phyloP scores from a whole-genome alignment of 2,329 filamentous ascomycete species.

The Stagonosporopsis cucurbitacearum region DNA sequence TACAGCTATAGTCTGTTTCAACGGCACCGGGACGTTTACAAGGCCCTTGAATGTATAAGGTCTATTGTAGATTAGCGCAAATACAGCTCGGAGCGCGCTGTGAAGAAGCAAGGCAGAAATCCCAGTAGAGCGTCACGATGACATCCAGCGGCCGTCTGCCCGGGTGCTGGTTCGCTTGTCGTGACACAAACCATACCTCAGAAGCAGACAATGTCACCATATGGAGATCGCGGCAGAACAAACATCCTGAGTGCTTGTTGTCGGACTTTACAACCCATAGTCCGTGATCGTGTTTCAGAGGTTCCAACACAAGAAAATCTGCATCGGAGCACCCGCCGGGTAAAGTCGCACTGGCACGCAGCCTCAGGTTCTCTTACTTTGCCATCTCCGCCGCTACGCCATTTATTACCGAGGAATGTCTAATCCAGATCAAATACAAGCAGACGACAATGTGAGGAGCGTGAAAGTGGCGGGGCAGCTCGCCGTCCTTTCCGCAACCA shows the following conservation, averaged over 20 bases:
- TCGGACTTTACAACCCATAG: background rate
- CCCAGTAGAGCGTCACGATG: background rate
- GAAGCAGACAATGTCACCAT: background rate
- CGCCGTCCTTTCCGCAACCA: slow-evolving; percentile 1
- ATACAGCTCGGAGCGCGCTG: slow-evolving; percentile 5
- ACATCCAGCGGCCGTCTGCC: background rate
- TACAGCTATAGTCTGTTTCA: slow-evolving; percentile 33
- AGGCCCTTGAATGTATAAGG: background rate
- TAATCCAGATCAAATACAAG: background rate
- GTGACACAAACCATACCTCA: background rate
- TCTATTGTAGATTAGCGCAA: slow-evolving; percentile 11
- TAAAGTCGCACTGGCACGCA: background rate
- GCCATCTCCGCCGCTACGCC: background rate
- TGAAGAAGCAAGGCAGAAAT: slow-evolving; percentile 1
- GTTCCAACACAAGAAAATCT: background rate
- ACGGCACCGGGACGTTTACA: slow-evolving; percentile 23
- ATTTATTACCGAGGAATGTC: background rate
- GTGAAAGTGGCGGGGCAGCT: slow-evolving; percentile 2
- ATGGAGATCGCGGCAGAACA: background rate
- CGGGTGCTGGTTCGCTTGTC: slow-evolving; percentile 3
- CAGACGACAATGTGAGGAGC: background rate
- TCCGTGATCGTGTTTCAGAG: slow-evolving; percentile 2
- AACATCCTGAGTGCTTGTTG: slow-evolving; percentile 3
- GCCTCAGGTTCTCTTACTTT: background rate
- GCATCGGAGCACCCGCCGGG: background rate